Conservation (phyloP, 345 rosid genomes). For the Salix brachista region DNA sequence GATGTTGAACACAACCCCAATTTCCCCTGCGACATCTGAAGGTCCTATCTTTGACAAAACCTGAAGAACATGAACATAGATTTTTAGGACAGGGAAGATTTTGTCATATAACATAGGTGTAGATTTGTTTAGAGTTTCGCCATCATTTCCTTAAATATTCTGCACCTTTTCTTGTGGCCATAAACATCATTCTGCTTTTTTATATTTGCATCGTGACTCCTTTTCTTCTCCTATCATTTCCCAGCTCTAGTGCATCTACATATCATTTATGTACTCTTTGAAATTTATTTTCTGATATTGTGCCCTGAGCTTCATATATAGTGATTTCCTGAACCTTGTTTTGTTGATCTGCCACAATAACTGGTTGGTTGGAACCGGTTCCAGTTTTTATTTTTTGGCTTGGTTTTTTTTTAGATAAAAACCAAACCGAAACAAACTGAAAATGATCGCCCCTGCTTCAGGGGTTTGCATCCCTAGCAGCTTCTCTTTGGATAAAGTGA, state of each 20-base stretch:
- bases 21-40: constrained; percentile 78
- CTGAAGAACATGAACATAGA: constrained; percentile 30
- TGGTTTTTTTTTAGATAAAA: no score
- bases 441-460: background rate
- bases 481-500: background rate
- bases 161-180: background rate
- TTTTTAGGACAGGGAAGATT: background rate
- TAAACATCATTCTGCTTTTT: background rate
- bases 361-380: no score
- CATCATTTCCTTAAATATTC: background rate
- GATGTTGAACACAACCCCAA: constrained; percentile 83
- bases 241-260: background rate
- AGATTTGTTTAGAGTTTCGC: background rate
- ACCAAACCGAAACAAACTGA: no score
- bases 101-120: background rate
- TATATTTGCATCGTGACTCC: background rate
- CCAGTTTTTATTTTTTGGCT: no score
- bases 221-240: background rate
- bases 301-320: background rate
- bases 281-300: background rate
- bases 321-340: background rate
- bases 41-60: constrained; percentile 60
- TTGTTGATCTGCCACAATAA: background rate
- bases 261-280: background rate
- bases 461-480: background rate